Percentiles rank a stretch among this genome's conserved stretches.
Conservation (phyloP, 768 basidiomycete genomes). For the Mycena vulgaris region DNA sequence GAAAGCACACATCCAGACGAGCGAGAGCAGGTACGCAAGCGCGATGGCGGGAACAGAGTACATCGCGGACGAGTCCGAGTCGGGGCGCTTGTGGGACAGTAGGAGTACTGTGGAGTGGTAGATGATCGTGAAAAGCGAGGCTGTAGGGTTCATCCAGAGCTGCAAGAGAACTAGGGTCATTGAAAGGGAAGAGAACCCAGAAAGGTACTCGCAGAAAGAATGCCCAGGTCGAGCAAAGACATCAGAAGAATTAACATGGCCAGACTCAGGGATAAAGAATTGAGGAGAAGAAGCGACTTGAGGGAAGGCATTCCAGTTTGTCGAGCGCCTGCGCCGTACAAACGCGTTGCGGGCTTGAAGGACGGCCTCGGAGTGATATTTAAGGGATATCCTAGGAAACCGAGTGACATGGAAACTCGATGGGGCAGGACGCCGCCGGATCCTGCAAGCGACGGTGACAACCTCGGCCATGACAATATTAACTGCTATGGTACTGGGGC, state of each 20-base stretch:
- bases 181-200: background rate
- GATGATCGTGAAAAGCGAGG: constrained; percentile 41
- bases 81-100: constrained; percentile 39
- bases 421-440: too few species aligned
- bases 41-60: constrained; percentile 39
- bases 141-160: constrained; percentile 23
- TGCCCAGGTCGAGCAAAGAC: constrained; percentile 12
- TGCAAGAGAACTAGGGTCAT: background rate
- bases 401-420: background rate
- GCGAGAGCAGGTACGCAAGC: constrained; percentile 43
- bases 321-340: constrained; percentile 33
- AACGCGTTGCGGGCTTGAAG: background rate
- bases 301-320: constrained; percentile 32
- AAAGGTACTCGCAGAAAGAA: constrained; percentile 8
- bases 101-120: constrained; percentile 42
- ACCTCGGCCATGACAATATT: background rate
- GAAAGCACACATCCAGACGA: constrained; percentile 46
- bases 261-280: constrained; percentile 42
- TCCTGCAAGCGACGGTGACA: background rate
- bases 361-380: background rate
- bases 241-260: constrained; percentile 39
- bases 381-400: background rate
- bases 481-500: background rate
- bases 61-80: constrained; percentile 25
- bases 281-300: constrained; percentile 42